A percentile compares a stretch with the other conserved stretches of the same genome.
These are phyloP conservation scores for Wickerhamiella kazuoi DNA, from an alignment of 805 yeast genomes.

Conservation along the genomic window DNA sequence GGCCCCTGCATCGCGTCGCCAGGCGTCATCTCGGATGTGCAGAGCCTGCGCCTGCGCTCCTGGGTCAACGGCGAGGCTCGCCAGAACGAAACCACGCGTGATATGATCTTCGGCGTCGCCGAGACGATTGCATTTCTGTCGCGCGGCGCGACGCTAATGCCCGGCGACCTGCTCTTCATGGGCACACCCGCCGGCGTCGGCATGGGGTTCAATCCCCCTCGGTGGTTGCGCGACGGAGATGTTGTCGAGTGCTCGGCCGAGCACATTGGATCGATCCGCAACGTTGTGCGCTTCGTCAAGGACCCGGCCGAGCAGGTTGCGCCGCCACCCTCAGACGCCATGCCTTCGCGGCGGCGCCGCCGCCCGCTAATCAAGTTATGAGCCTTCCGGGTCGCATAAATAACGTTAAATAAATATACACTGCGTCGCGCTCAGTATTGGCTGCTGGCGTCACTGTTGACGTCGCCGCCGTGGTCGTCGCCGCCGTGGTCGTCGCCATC, in stretches of 20 bases:
- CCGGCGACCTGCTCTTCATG: constrained; percentile 38
- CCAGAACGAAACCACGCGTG: constrained; percentile 30
- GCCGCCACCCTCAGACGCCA: too few relatives aligned
- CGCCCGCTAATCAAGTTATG: too few relatives aligned
- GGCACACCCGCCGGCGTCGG: constrained; percentile 45
- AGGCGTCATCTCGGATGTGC: constrained; percentile 19
- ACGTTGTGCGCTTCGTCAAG: constrained; percentile 17
- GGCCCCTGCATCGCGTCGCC: constrained; percentile 36
- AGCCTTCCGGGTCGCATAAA: too few relatives aligned
- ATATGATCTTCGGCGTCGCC: constrained; percentile 31
- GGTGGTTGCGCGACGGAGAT: constrained; percentile 30
- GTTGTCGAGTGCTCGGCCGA: constrained; percentile 27
- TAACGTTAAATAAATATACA: too few relatives aligned
- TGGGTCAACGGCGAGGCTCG: constrained; percentile 31
- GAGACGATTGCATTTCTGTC: constrained; percentile 30
- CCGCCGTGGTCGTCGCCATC: constrained; percentile 1
- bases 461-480: constrained; percentile 2
- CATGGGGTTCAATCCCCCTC: constrained; percentile 27
- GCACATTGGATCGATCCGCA: constrained; percentile 27
- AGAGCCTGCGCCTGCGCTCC: constrained; percentile 24
- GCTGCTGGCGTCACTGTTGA: constrained; percentile 1
- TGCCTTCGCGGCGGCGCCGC: too few relatives aligned
- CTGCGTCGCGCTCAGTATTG: too few relatives aligned
- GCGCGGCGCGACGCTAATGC: constrained; percentile 33
- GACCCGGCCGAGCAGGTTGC: too few relatives aligned